These are phyloP conservation scores for Hebeloma cylindrosporum DNA, from an alignment of 768 basidiomycete genomes.

Conservation along the genomic window DNA sequence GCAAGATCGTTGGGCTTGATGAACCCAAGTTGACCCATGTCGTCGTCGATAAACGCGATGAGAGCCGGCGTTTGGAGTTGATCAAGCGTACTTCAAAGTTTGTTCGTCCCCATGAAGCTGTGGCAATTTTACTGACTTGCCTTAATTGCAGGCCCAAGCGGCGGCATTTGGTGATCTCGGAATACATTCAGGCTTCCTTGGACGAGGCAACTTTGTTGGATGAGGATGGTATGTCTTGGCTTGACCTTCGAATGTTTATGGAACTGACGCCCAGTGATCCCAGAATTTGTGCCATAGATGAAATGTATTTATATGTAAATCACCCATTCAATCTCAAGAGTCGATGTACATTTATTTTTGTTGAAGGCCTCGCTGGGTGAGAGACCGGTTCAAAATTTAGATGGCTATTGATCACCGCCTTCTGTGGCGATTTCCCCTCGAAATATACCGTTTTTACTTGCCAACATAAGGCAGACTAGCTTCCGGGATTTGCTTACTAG, in stretches of 20 bases:
- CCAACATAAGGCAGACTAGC: too few species aligned
- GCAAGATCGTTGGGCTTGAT: slow-evolving; percentile 62
- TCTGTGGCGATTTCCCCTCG: too few species aligned
- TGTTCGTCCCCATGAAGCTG: too few species aligned
- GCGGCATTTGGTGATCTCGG: slow-evolving; percentile 73
- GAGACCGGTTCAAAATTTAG: too few species aligned
- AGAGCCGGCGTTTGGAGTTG: slow-evolving; percentile 67
- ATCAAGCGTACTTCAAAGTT: slow-evolving; percentile 73
- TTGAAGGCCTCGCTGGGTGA: too few species aligned
- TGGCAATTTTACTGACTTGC: too few species aligned
- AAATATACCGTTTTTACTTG: too few species aligned
- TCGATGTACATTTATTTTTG: too few species aligned
- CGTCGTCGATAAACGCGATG: slow-evolving; percentile 80
- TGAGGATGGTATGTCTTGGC: slow-evolving; percentile 67
- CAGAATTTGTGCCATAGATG: slow-evolving; percentile 28
- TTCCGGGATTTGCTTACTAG: too few species aligned
- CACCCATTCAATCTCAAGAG: background rate
- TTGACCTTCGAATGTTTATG: background rate
- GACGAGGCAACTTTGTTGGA: slow-evolving; percentile 84
- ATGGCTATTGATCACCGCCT: too few species aligned
- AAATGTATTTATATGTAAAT: background rate
- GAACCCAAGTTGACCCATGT: slow-evolving; percentile 87
- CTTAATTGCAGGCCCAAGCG: slow-evolving; percentile 82
- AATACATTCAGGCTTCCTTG: slow-evolving; percentile 75
- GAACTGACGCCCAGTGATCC: background rate